Evolutionary conservation across 306 rosid species (phyloP).

Genomic region (Corylus heterophylla): DNA sequence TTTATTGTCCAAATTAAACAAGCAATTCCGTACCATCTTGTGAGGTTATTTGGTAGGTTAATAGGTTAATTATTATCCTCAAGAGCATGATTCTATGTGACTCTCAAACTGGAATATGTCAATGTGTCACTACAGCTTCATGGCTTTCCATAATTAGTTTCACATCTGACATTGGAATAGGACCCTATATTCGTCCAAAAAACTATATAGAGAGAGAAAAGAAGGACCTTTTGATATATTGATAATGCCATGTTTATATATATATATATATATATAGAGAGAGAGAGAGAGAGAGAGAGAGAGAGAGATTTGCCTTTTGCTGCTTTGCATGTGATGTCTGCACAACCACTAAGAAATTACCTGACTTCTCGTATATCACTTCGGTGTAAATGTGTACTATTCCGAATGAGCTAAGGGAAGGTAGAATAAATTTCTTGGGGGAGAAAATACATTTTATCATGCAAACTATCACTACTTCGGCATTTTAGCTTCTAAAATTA

Average conservation of each 20-base stretch:
- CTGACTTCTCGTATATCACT: no score
- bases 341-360: no score
- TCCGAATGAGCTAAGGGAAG: no score
- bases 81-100: neutral
- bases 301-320: neutral
- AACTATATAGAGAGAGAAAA: neutral
- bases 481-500: no score
- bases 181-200: neutral
- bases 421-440: no score
- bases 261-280: no score
- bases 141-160: neutral
- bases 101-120: neutral
- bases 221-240: neutral
- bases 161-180: neutral
- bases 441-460: no score
- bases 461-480: no score
- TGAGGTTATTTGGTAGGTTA: neutral
- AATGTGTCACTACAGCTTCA: neutral
- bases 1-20: neutral
- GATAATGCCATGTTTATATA: no score
- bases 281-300: no score
- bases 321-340: neutral
- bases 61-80: neutral
- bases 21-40: neutral
- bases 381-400: no score